Conservation (phyloP, 2,329 filamentous ascomycete species). For the Aspergillus intermedius region DNA sequence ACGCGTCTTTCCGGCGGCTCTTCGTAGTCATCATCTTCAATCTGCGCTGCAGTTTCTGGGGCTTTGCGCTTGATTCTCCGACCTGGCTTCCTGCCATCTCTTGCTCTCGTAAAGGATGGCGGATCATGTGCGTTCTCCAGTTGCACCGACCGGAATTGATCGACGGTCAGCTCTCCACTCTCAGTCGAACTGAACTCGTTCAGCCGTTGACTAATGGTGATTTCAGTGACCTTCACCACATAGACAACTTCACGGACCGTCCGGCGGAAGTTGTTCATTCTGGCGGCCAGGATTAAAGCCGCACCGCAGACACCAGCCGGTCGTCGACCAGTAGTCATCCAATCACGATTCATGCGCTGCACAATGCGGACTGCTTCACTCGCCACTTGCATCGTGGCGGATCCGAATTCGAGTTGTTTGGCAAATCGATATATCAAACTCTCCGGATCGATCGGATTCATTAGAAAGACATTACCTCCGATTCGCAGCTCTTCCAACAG, state of each 20-base stretch:
- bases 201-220: conserved; percentile 84
- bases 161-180: conserved; percentile 76
- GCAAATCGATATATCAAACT: conserved; percentile 89
- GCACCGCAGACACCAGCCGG: conserved; percentile 92
- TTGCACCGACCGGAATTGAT: conserved; percentile 61
- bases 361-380: conserved; percentile 82
- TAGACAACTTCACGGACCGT: conserved; percentile 95
- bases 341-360: conserved; percentile 89
- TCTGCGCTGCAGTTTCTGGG: conserved; percentile 34
- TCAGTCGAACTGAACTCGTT: conserved; percentile 87
- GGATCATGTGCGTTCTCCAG: conserved; percentile 69
- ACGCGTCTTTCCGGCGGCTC: conserved; percentile 36
- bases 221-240: conserved; percentile 90
- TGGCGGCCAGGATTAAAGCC: conserved; percentile 85
- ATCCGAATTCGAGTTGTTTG: conserved; percentile 82
- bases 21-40: conserved; percentile 42
- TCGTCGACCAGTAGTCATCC: conserved; percentile 91
- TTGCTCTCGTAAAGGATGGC: conserved; percentile 61
- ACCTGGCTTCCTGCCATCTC: conserved; percentile 52
- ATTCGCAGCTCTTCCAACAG: conserved; percentile 57
- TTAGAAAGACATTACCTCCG: conserved; percentile 56
- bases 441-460: conserved; percentile 75
- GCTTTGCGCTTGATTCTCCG: conserved; percentile 29
- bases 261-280: conserved; percentile 96
- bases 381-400: conserved; percentile 74